These are phyloP conservation scores for Penicillium sp. DNA, from an alignment of 2,329 filamentous ascomycete genomes.

Conservation along the genomic window DNA sequence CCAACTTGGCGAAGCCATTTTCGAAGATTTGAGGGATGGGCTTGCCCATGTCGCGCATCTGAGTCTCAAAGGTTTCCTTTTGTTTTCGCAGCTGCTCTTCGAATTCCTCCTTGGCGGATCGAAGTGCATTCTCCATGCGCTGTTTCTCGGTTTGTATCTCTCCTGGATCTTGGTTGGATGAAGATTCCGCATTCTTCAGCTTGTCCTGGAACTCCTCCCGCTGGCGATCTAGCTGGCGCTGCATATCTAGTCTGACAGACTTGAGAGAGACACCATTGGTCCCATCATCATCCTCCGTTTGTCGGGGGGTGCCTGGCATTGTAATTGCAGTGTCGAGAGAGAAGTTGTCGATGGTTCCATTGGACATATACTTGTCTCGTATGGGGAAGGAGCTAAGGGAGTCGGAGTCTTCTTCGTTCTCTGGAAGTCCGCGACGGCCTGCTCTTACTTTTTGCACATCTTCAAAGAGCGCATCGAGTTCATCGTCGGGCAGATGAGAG, in stretches of 20 bases:
- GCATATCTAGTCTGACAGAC: constrained; percentile 79
- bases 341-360: constrained; percentile 92
- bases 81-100: constrained; percentile 82
- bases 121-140: constrained; percentile 81
- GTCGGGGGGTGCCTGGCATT: constrained; percentile 84
- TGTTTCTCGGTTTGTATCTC: constrained; percentile 82
- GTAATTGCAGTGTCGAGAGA: constrained; percentile 93
- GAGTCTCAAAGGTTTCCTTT: constrained; percentile 80
- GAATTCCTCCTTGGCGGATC: constrained; percentile 83
- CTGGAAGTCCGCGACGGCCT: constrained; percentile 72
- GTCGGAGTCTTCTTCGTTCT: constrained; percentile 77
- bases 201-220: constrained; percentile 82
- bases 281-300: constrained; percentile 71
- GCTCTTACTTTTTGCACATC: constrained; percentile 89
- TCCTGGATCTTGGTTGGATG: constrained; percentile 73
- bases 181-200: constrained; percentile 73
- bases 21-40: constrained; percentile 58
- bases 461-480: constrained; percentile 90
- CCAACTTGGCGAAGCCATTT: constrained; percentile 58
- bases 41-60: constrained; percentile 73
- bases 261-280: constrained; percentile 65
- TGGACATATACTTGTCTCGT: constrained; percentile 94
- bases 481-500: constrained; percentile 85
- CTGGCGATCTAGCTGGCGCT: constrained; percentile 78
- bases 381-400: constrained; percentile 85